These are phyloP conservation scores for Clavispora asparagi DNA, from an alignment of 805 yeast species.

Conservation along the genomic window DNA sequence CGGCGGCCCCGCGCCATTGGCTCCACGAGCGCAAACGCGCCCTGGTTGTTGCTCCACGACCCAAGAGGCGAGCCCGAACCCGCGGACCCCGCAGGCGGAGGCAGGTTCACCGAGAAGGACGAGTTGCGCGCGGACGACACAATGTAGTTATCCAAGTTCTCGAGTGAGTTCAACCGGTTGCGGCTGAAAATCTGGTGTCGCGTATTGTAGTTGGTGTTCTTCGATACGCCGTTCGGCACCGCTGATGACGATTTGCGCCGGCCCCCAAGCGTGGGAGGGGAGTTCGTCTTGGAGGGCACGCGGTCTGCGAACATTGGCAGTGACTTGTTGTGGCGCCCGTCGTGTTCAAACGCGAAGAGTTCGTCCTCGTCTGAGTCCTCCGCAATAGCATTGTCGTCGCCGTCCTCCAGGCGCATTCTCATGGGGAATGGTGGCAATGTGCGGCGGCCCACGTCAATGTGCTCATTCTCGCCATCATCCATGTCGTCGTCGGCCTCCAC, in stretches of 20 bases:
- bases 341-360: constrained; percentile 26
- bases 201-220: constrained; percentile 17
- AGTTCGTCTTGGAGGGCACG: constrained; percentile 34
- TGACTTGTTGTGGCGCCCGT: constrained; percentile 15
- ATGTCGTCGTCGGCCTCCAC: constrained; percentile 28
- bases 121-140: constrained; percentile 37
- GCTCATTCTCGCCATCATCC: constrained; percentile 13
- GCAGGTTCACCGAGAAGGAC: constrained; percentile 28
- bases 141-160: constrained; percentile 38
- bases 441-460: constrained; percentile 19
- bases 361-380: constrained; percentile 20
- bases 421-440: constrained; percentile 2
- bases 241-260: constrained; percentile 29
- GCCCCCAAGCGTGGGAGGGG: constrained; percentile 28
- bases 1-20: constrained; percentile 20
- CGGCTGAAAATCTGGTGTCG: constrained; percentile 31
- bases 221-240: constrained; percentile 10
- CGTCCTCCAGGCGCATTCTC: constrained; percentile 22
- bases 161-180: constrained; percentile 38
- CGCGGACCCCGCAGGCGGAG: constrained; percentile 23
- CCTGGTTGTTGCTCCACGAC: constrained; percentile 16
- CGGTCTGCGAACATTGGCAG: constrained; percentile 41
- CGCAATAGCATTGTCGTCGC: constrained; percentile 36
- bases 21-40: constrained; percentile 15
- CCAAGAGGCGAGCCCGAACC: constrained; percentile 22